A percentile compares a stretch with the other conserved stretches of the same genome.
Evolutionary conservation across 371 early-diverging fungal species (phyloP).

Genomic region (Rhizopus delemar): DNA sequence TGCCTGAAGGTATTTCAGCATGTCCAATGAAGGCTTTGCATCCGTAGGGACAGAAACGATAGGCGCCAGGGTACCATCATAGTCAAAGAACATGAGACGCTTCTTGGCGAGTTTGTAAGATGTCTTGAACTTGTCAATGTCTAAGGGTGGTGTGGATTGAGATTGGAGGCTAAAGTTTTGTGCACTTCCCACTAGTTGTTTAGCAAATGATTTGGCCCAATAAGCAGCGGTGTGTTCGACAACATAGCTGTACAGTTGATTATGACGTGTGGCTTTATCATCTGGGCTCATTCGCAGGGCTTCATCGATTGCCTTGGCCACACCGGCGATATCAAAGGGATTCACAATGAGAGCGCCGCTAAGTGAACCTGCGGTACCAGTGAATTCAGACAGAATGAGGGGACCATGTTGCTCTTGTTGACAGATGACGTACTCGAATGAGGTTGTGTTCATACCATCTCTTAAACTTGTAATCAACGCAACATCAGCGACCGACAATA

Average conservation of each 20-base stretch:
- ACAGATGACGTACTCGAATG: conserved; percentile 97
- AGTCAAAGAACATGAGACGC: conserved; percentile 86
- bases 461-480: conserved; percentile 97
- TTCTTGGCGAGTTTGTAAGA: conserved; percentile 50
- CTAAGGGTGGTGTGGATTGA: conserved; percentile 68
- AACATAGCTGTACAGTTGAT: conserved; percentile 92
- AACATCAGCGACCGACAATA: conserved; percentile 96
- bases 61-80: conserved; percentile 92
- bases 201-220: conserved; percentile 97
- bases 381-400: conserved; percentile 97
- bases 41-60: conserved; percentile 88
- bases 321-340: conserved; percentile 98
- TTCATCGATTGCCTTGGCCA: conserved; percentile 87
- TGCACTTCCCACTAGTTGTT: conserved; percentile 75
- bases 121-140: conserved; percentile 42
- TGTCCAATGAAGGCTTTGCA: conserved; percentile 75
- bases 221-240: conserved; percentile 97
- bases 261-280: conserved; percentile 79
- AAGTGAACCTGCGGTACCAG: conserved; percentile 98
- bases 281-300: conserved; percentile 93
- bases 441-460: conserved; percentile 99
- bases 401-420: conserved; percentile 95
- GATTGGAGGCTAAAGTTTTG: conserved; percentile 66
- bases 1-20: conserved; percentile 67
- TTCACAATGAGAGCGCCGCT: conserved; percentile 97